Evolutionary conservation across 2,329 filamentous ascomycete genomes (phyloP).

Genomic region (Bimuria novae-zelandiae): DNA sequence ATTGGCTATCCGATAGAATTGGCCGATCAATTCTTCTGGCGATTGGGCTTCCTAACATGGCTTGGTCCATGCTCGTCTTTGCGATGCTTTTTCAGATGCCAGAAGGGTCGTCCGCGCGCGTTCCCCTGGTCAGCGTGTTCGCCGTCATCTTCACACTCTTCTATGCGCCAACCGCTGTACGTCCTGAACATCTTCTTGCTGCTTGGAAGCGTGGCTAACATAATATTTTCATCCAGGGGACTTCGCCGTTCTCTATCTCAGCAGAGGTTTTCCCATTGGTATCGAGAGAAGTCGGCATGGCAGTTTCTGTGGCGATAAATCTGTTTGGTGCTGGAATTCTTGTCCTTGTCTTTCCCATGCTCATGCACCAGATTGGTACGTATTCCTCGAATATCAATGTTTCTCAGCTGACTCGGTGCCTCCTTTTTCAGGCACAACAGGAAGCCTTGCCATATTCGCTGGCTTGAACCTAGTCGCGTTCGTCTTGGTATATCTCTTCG

Average conservation of each 20-base stretch:
- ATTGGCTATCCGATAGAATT: slow-evolving; percentile 25
- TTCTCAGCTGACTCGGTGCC: no score
- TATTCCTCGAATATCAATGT: no score
- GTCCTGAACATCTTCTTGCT: not conserved
- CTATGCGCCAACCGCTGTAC: slow-evolving; percentile 25
- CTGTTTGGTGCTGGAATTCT: slow-evolving; percentile 46
- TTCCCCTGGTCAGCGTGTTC: slow-evolving; percentile 21
- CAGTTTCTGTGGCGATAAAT: slow-evolving; percentile 45
- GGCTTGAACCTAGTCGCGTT: slow-evolving; percentile 34
- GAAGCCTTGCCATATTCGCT: slow-evolving; percentile 45
- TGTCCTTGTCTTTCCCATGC: slow-evolving; percentile 43
- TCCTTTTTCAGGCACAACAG: slow-evolving; percentile 18
- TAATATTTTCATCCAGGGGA: slow-evolving; percentile 5
- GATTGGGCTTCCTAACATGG: slow-evolving; percentile 28
- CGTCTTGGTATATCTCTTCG: slow-evolving; percentile 31
- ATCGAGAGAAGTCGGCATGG: slow-evolving; percentile 29
- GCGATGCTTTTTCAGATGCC: slow-evolving; percentile 24
- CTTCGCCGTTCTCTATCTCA: slow-evolving; percentile 27
- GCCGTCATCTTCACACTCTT: slow-evolving; percentile 24
- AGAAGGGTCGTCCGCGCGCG: slow-evolving; percentile 9
- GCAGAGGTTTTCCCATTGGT: slow-evolving; percentile 30
- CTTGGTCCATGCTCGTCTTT: slow-evolving; percentile 29
- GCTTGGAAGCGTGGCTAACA: not conserved
- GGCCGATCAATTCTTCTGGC: slow-evolving; percentile 27
- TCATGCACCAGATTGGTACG: slow-evolving; percentile 35